Evolutionary conservation across 345 rosid genomes (phyloP).

Genomic region (Mangifera indica): DNA sequence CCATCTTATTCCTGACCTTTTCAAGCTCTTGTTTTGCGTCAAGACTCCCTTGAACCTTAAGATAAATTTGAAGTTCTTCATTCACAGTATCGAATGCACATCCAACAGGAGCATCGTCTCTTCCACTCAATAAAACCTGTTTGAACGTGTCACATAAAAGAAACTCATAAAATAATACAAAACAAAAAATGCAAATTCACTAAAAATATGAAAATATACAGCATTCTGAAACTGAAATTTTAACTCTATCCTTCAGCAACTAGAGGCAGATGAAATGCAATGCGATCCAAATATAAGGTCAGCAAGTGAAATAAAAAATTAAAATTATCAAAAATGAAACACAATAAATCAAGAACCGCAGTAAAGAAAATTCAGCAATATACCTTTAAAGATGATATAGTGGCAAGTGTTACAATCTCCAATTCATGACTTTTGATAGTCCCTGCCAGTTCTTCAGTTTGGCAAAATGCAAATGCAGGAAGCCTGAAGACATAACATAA

Average conservation of each 20-base stretch:
- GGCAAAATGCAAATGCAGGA: slow-evolving; percentile 83
- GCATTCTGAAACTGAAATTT: neutral
- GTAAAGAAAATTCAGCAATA: neutral
- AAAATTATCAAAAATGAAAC: neutral
- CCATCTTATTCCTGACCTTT: slow-evolving; percentile 66
- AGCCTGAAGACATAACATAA: slow-evolving; percentile 51
- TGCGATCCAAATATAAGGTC: neutral
- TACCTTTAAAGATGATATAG: slow-evolving; percentile 72
- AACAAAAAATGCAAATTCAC: too few species aligned
- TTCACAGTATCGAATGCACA: slow-evolving; percentile 85
- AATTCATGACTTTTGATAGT: slow-evolving; percentile 55
- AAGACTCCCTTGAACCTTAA: slow-evolving; percentile 64
- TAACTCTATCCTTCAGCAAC: neutral
- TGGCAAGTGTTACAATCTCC: slow-evolving; percentile 84
- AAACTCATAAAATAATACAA: too few species aligned
- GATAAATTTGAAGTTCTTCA: slow-evolving; percentile 78
- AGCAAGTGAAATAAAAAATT: too few species aligned
- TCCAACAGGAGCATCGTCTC: slow-evolving; percentile 66
- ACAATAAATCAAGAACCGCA: neutral
- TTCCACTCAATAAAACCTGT: slow-evolving; percentile 66
- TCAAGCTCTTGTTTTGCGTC: slow-evolving; percentile 61
- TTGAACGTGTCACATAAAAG: neutral
- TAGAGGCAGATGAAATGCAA: neutral
- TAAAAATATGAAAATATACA: too few species aligned
- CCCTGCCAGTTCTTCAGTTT: slow-evolving; percentile 50